These are phyloP conservation scores for Fusarium verticillioides DNA, from an alignment of 2,329 filamentous ascomycete genomes.

Conservation along the genomic window DNA sequence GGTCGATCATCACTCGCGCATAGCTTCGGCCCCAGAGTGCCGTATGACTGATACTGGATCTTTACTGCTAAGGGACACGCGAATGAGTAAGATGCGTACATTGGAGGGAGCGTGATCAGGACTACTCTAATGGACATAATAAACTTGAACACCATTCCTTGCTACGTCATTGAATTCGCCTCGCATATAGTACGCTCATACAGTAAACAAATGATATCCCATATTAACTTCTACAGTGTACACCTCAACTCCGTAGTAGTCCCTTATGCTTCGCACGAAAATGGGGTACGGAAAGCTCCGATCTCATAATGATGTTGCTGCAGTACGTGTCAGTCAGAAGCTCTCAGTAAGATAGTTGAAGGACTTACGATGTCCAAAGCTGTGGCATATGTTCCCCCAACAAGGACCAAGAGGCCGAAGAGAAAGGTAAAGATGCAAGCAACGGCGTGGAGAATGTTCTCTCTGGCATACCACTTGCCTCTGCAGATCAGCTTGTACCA, in stretches of 20 bases:
- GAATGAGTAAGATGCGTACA: fast-evolving
- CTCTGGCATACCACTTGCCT: constrained; percentile 35
- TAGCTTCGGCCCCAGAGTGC: not conserved
- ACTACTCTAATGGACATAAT: fast-evolving
- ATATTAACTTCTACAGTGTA: fast-evolving
- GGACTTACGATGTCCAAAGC: constrained; percentile 33
- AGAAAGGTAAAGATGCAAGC: constrained; percentile 28
- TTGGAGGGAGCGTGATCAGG: fast-evolving
- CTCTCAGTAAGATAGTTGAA: fast-evolving
- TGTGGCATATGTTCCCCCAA: constrained; percentile 31
- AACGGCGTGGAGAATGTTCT: constrained; percentile 22
- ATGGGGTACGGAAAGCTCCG: constrained; percentile 24
- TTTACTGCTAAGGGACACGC: fast-evolving
- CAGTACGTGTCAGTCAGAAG: not conserved
- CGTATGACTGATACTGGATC: not conserved
- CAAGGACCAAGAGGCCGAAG: constrained; percentile 23
- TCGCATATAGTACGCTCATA: not conserved
- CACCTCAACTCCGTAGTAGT: fast-evolving
- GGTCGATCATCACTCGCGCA: fast-evolving
- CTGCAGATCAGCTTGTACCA: constrained; percentile 52
- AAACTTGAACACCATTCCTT: fast-evolving
- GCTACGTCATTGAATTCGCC: fast-evolving
- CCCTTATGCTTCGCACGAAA: constrained; percentile 9
- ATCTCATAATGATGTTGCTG: constrained; percentile 32
- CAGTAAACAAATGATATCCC: fast-evolving